These are phyloP conservation scores for Carpinus fangiana DNA, from an alignment of 306 rosid species.

Conservation along the genomic window DNA sequence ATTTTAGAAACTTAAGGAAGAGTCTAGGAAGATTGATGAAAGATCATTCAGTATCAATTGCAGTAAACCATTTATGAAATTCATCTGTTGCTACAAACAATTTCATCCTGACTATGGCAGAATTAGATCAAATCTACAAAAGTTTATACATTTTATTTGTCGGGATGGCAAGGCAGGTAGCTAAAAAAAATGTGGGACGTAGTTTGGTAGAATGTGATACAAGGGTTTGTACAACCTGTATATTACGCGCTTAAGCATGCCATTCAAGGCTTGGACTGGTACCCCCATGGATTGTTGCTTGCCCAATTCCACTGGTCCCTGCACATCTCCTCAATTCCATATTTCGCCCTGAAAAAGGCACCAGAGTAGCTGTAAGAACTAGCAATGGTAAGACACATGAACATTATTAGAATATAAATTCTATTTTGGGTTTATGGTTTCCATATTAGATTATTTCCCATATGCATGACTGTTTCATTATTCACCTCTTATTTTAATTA, in stretches of 20 bases:
- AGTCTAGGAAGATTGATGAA: background rate
- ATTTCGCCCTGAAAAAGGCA: slow-evolving; percentile 46
- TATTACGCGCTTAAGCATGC: slow-evolving; percentile 1
- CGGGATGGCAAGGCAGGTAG: background rate
- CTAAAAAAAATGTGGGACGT: background rate
- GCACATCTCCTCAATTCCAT: slow-evolving; percentile 83
- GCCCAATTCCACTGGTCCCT: slow-evolving; percentile 99
- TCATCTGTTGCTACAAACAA: background rate
- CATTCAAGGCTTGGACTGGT: slow-evolving; percentile 45
- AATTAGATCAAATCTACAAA: too few species aligned
- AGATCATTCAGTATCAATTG: background rate
- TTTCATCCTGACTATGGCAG: background rate
- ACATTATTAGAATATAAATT: too few species aligned
- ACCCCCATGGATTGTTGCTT: slow-evolving; percentile 83
- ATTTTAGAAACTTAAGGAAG: background rate
- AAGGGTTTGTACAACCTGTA: background rate
- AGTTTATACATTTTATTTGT: background rate
- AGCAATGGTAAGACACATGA: background rate
- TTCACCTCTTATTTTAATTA: too few species aligned
- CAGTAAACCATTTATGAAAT: background rate
- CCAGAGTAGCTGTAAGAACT: background rate
- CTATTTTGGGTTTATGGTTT: too few species aligned
- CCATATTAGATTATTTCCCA: too few species aligned
- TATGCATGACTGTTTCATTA: too few species aligned
- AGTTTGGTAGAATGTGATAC: background rate